These are phyloP conservation scores for Aquilaria malaccensis DNA, from an alignment of 345 rosid genomes.

Conservation along the genomic window DNA sequence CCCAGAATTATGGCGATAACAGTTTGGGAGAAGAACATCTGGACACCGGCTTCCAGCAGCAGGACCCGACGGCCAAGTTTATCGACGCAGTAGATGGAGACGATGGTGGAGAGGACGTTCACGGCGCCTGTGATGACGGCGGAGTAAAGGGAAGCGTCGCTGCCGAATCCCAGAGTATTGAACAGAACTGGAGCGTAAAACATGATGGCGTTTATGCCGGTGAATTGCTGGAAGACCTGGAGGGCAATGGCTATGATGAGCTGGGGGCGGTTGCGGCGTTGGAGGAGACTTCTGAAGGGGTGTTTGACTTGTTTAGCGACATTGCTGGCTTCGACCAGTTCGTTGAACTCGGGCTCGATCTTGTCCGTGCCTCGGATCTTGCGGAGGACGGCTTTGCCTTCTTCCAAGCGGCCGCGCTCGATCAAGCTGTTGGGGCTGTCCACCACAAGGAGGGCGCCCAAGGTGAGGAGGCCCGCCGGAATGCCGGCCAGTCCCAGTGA, in stretches of 20 bases:
- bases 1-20: slow-evolving; percentile 66
- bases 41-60: slow-evolving; percentile 84
- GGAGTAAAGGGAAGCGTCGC: slow-evolving; percentile 82
- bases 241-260: slow-evolving; percentile 71
- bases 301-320: slow-evolving; percentile 81
- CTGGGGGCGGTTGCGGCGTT: slow-evolving; percentile 71
- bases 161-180: slow-evolving; percentile 68
- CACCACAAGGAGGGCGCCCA: slow-evolving; percentile 67
- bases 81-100: slow-evolving; percentile 82
- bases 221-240: slow-evolving; percentile 88
- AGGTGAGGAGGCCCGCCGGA: slow-evolving; percentile 73
- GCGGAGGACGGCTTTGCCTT: slow-evolving; percentile 82
- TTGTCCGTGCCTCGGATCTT: slow-evolving; percentile 76
- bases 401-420: slow-evolving; percentile 75
- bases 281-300: slow-evolving; percentile 76
- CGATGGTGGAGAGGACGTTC: slow-evolving; percentile 71
- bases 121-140: slow-evolving; percentile 92
- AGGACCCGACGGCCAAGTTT: slow-evolving; percentile 76
- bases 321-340: slow-evolving; percentile 89
- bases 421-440: slow-evolving; percentile 93
- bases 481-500: slow-evolving; percentile 86
- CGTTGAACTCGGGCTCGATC: slow-evolving; percentile 74
- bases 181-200: slow-evolving; percentile 92
- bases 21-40: slow-evolving; percentile 85
- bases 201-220: slow-evolving; percentile 97